These are phyloP conservation scores for Tagetes erecta DNA, from an alignment of 129 eudicot genomes.

Conservation along the genomic window DNA sequence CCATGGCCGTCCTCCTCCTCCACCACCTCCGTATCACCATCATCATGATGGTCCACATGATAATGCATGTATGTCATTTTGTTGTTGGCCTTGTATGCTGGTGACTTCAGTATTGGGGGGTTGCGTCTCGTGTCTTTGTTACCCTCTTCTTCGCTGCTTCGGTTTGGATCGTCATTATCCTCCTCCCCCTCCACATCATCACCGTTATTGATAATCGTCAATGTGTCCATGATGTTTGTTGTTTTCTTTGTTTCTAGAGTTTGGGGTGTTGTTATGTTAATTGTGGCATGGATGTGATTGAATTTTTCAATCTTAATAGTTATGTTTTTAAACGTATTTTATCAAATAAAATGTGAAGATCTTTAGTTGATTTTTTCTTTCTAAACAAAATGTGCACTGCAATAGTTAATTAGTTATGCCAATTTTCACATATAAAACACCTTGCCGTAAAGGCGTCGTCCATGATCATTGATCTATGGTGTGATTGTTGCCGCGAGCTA, in stretches of 20 bases:
- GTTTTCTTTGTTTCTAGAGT: background rate
- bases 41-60: slow-evolving; percentile 25
- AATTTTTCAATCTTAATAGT: background rate
- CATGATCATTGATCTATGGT: no score
- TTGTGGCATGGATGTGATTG: slow-evolving; percentile 7
- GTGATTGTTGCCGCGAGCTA: no score
- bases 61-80: slow-evolving; percentile 36
- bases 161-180: slow-evolving; percentile 38
- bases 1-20: slow-evolving; percentile 34
- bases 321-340: background rate
- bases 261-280: background rate
- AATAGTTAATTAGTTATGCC: no score
- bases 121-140: slow-evolving; percentile 59
- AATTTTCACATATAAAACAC: no score
- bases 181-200: slow-evolving; percentile 34
- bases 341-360: no score
- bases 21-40: slow-evolving; percentile 11
- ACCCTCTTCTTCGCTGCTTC: slow-evolving; percentile 62
- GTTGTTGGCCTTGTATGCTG: slow-evolving; percentile 59
- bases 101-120: slow-evolving; percentile 47
- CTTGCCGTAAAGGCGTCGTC: no score
- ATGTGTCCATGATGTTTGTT: background rate
- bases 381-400: no score
- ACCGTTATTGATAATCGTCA: background rate
- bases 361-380: no score